Percentiles rank a stretch among this genome's conserved stretches.
These are phyloP conservation scores for Puya raimondii DNA, from an alignment of 176 grass and related monocot genomes.

Conservation along the genomic window DNA sequence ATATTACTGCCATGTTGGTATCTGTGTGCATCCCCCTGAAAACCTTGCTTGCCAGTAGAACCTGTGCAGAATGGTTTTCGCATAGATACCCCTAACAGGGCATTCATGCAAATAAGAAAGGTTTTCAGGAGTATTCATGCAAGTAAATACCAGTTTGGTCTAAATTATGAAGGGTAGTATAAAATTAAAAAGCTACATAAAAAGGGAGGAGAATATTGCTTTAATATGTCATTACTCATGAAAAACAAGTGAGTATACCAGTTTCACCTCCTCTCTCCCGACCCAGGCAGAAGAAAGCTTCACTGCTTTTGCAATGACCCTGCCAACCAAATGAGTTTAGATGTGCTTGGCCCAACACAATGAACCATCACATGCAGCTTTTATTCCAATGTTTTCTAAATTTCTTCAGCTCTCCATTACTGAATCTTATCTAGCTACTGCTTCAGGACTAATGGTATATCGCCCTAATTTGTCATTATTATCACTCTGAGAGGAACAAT, in stretches of 20 bases:
- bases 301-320: not conserved
- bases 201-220: not conserved
- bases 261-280: not conserved
- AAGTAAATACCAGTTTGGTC: not conserved
- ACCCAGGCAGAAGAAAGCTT: not conserved
- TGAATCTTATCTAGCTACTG: constrained; percentile 19
- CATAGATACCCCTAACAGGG: too few relatives aligned
- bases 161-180: not conserved
- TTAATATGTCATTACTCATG: not conserved
- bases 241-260: not conserved
- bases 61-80: too few relatives aligned
- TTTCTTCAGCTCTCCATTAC: not conserved
- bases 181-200: not conserved
- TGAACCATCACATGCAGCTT: not conserved
- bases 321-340: not conserved
- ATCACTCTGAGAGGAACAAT: constrained; percentile 32
- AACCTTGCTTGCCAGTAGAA: too few relatives aligned
- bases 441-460: constrained; percentile 40
- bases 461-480: constrained; percentile 39
- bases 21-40: too few relatives aligned
- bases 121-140: too few relatives aligned
- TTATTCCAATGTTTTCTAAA: not conserved
- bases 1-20: not conserved
- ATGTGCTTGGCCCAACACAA: not conserved
- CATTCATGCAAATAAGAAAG: too few relatives aligned